These are phyloP conservation scores for Yamagishiella unicocca DNA, from an alignment of 139 green algal genomes.

Conservation along the genomic window DNA sequence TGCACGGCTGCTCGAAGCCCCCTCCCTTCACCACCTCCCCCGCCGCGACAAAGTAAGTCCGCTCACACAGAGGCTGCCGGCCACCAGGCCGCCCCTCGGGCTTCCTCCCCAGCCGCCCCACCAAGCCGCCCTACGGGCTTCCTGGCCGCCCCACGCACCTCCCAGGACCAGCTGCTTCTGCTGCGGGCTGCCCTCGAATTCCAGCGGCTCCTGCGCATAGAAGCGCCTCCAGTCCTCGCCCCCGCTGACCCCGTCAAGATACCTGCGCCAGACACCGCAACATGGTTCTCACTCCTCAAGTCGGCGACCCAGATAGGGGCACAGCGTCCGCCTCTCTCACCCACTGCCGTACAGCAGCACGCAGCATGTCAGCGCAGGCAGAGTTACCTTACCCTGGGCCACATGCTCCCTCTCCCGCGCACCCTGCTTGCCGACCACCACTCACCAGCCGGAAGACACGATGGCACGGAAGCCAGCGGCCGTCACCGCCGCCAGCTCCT, in stretches of 20 bases:
- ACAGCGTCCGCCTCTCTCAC: too few species aligned
- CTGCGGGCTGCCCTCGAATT: background rate
- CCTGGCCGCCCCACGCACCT: slow-evolving; percentile 41
- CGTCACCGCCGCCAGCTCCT: slow-evolving; percentile 41
- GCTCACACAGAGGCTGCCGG: too few species aligned
- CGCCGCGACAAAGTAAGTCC: too few species aligned
- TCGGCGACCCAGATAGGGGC: too few species aligned
- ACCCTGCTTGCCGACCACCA: background rate
- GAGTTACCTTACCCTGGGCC: too few species aligned
- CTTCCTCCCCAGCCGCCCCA: too few species aligned
- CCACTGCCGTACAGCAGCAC: too few species aligned
- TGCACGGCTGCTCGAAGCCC: too few species aligned
- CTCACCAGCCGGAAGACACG: slow-evolving; percentile 25
- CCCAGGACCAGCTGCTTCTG: slow-evolving; percentile 68
- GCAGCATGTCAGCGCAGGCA: too few species aligned
- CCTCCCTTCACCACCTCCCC: too few species aligned
- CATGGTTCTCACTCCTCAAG: background rate
- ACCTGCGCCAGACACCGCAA: slow-evolving; percentile 11
- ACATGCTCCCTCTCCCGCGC: background rate
- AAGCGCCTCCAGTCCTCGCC: slow-evolving; percentile 26
- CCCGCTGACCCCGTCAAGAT: slow-evolving; percentile 4
- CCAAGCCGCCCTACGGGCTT: too few species aligned
- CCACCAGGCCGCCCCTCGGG: too few species aligned
- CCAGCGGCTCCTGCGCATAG: slow-evolving; percentile 33
- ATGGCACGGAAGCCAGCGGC: slow-evolving; percentile 28